phyloP scores from a whole-genome alignment of 176 grass and related monocot species.

The Carex scoparia region DNA sequence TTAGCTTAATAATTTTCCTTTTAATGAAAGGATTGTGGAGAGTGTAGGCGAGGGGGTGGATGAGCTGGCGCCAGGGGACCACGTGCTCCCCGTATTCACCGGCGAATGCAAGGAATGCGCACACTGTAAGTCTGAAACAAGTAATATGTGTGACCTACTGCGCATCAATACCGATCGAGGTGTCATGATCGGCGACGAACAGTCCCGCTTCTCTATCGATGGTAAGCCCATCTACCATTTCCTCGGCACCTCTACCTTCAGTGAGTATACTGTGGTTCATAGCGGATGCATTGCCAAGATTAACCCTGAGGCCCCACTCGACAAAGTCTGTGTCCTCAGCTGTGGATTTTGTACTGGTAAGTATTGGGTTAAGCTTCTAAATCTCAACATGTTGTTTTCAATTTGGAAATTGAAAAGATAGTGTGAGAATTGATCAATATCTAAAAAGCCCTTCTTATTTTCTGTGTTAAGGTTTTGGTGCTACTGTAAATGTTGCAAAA shows the following conservation, averaged over 20 bases:
- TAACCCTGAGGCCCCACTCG: conserved; percentile 54
- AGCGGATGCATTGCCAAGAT: conserved; percentile 77
- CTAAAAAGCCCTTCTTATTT: background rate
- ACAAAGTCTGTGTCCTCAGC: conserved; percentile 81
- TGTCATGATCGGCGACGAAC: conserved; percentile 57
- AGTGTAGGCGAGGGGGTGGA: conserved; percentile 71
- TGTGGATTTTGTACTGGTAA: conserved; percentile 81
- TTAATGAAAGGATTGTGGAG: conserved; percentile 57
- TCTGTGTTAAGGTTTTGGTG: conserved; percentile 46
- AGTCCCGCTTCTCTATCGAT: conserved; percentile 51
- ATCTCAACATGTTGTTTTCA: background rate
- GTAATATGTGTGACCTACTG: conserved; percentile 86
- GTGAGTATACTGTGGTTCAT: conserved; percentile 85
- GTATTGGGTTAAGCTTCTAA: background rate
- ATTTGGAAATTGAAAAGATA: background rate
- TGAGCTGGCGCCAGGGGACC: conserved; percentile 59
- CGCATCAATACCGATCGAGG: conserved; percentile 75
- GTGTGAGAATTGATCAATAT: background rate
- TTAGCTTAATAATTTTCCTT: background rate
- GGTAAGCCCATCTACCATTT: conserved; percentile 74
- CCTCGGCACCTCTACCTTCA: conserved; percentile 74
- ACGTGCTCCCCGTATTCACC: conserved; percentile 83
- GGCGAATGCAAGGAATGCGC: conserved; percentile 86
- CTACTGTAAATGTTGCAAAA: conserved; percentile 75
- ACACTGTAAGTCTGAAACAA: conserved; percentile 77